Evolutionary conservation across 2,329 filamentous ascomycete species (phyloP), one percentile per base, ranked within the genome.

Genomic region (Pseudogymnoascus sp.): DNA sequence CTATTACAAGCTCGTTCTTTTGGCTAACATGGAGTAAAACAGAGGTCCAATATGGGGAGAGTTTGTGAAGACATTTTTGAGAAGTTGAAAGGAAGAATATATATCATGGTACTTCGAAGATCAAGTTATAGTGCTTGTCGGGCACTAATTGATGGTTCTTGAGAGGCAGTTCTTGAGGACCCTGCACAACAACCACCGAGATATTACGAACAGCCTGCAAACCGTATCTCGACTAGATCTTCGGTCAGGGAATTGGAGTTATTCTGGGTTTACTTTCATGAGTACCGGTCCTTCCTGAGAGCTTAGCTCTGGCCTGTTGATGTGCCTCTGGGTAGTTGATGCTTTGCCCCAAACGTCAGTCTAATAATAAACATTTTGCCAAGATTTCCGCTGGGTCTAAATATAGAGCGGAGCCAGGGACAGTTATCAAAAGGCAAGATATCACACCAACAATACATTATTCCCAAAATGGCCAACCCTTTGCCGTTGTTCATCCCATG

Each of bases 11-110:
- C 5, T 33, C 49, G 16, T 33, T 22, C 9, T 22, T 11, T 55
- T 33, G 25, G 28, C 49, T 55, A 33, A 55, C 9, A 30, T 6
- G 8, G 14, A 28, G 23, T 30, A 9, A 14, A 22, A 55, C n/a
- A 55, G 49, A 16, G 49, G 28, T 9, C 49, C 49, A 8, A 22
- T 55, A 4, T 72, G 70, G 70, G 69, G 71, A 1, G 69, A 71
- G 36, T 63, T 60, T 49, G 68, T 72, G 2, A 71, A 71, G 65
- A 60, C 42, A 8, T 72, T 66, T 60, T 60, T 72, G 66, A 68
- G 68, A 39, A 59, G 59, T 62, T 59, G 36, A 58, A 33, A 6
- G n/a, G n/a, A 23, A 7, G 22, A 22, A 28, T 1, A 3, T 3
- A 59, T 11, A 7, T 8, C 5, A 22, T 52, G 3, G 42, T 9